Evolutionary conservation across 139 green algal species (phyloP), one percentile per base, ranked within the genome.

Genomic region (Desmodesmus armatus): DNA sequence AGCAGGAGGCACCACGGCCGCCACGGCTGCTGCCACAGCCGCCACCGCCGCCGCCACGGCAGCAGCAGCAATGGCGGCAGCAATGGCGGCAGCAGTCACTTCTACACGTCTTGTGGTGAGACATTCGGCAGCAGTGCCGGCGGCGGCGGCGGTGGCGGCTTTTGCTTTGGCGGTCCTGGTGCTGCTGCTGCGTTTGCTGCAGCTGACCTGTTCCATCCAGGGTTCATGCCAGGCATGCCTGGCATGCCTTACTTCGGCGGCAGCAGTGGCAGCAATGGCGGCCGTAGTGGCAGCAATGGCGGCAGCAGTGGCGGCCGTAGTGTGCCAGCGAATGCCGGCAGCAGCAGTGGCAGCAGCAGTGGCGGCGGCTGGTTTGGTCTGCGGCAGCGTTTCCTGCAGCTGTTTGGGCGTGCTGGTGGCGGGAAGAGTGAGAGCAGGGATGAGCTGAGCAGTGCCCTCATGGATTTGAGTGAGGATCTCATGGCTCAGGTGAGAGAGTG

Each of bases 401-500:
- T 91, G 55, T 93, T 93, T 83, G 58, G 79, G 43, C 47, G 71
- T 21, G 75, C 41, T 13, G 25, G 76, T 21, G 35, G 65, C 23
- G 78, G 63, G 6, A 41, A 60, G 27, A 37, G 67, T 53, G 29
- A 63, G 55, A 90, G 78, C 73, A 88, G 84, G 69, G 81, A 89
- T 44, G 77, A 91, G 81, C 90, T 96, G 63, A 87, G 87, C 63
- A 65, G 58, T 43, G 85, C 86, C 82, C 88, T 96, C 80, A 58
- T 73, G 23, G 88, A 94, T 43, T 86, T 96, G 80, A 91, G 95
- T 78, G 83, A 90, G 7, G 91, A 93, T 40, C 85, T 96, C 53
- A 90, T 90, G 71, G 62, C 69, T 21, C 91, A 94, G 91, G 91
- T 92, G 31, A 27, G 80, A 27, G 5, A 17, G 3, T 69, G 60